Base-by-base conservation (phyloP, 768 basidiomycete species). In the Hirschioporus abietinus region DNA sequence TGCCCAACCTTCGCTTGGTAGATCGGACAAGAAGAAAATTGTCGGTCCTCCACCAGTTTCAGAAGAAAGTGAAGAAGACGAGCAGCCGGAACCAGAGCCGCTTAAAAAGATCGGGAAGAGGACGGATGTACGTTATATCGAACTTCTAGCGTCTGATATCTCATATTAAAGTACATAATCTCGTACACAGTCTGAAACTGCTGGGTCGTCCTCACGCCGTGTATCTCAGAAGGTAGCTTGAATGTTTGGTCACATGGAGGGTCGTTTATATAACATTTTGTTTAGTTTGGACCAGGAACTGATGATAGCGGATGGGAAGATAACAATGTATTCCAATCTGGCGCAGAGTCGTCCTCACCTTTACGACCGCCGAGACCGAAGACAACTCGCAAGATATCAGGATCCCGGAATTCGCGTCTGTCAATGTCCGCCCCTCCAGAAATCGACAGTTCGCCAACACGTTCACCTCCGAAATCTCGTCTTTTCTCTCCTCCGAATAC, bases 231-330 rank as follows among this genome's bases (percentile, higher is more conserved):
- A 78, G 63, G 81, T 81, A 63, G 59, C 64, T 24, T 68, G 73
- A 62, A 68, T 73, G 35, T 68, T 67, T 63, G 59, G 30, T 4
- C 24, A 52, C 66, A 61, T 24, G 61, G 7, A 15, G 61, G 63
- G 8, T 42, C 12, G 34, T 26, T 65, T 67, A 42, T 61, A 18
- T 30, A 30, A 30, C 30, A 30, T 30, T n/a, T 30, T 20, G 63
- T 20, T 67, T 59, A 18, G 36, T 63, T 58, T 65, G 66, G 66
- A 26, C 64, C 67, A 63, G 64, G 27, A 42, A 81, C 73, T 26
- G 89, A 91, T 52, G 91, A 92, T 64, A 93, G 91, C 71, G 91
- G 91, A 35, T 94, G 92, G 92, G 92, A 94, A 72, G 92, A 93
- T 70, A 93, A 92, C 72, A 94, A 95, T 69, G 86, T 93, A 30